Evolutionary conservation across 345 rosid species (phyloP).

Genomic region (Balakata baccata): DNA sequence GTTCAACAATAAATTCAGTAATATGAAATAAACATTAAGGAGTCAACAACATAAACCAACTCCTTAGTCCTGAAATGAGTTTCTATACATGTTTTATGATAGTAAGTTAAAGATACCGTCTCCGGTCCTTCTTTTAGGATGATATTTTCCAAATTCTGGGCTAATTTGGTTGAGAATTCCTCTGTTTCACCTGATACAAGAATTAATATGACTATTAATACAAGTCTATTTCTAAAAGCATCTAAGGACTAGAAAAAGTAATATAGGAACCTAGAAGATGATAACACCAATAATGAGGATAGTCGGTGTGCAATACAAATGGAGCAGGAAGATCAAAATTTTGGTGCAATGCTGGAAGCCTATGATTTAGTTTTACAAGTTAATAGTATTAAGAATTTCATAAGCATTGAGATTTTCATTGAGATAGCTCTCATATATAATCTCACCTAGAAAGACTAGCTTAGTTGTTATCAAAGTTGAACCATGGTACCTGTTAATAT

Average conservation of each 20-base stretch:
- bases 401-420: not conserved
- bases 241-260: not conserved
- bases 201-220: constrained; percentile 8
- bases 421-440: not conserved
- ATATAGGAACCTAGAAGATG: constrained; percentile 69
- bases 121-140: constrained; percentile 96
- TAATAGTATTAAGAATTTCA: constrained; percentile 6
- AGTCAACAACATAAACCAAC: constrained; percentile 14
- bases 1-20: constrained; percentile 96
- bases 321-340: constrained; percentile 96
- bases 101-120: constrained; percentile 48
- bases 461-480: constrained; percentile 85
- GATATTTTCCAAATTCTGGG: constrained; percentile 79
- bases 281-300: constrained; percentile 97
- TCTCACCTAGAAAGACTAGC: constrained; percentile 96
- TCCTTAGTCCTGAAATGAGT: constrained; percentile 11
- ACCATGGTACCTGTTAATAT: constrained; percentile 72
- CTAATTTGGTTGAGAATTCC: constrained; percentile 86
- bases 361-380: constrained; percentile 28
- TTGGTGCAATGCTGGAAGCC: constrained; percentile 84
- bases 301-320: constrained; percentile 84
- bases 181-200: constrained; percentile 75
- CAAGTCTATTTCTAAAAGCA: not conserved
- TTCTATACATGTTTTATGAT: constrained; percentile 13
- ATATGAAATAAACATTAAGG: constrained; percentile 45